These are phyloP conservation scores for Penicillium italicum DNA, from an alignment of 2,329 filamentous ascomycete species.

Conservation along the genomic window DNA sequence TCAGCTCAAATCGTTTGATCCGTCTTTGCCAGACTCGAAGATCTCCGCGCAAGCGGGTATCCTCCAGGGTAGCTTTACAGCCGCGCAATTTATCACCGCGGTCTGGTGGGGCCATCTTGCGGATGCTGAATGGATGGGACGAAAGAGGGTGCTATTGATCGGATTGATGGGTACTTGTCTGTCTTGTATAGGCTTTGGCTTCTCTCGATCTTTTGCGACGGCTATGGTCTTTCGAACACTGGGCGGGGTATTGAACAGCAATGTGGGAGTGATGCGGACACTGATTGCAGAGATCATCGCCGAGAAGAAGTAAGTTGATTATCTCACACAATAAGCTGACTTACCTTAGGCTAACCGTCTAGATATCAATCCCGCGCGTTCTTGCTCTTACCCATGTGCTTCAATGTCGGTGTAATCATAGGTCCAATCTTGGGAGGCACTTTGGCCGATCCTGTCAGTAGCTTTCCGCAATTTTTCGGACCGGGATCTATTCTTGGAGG, in stretches of 20 bases:
- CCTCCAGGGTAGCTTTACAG: slow-evolving; percentile 74
- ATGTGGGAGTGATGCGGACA: slow-evolving; percentile 70
- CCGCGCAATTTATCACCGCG: slow-evolving; percentile 76
- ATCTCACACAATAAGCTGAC: not conserved
- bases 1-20: slow-evolving; percentile 76
- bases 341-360: not conserved
- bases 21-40: slow-evolving; percentile 53
- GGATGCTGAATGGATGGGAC: slow-evolving; percentile 62
- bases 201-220: slow-evolving; percentile 59
- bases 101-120: slow-evolving; percentile 75
- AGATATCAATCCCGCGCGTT: slow-evolving; percentile 54
- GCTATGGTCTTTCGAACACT: slow-evolving; percentile 64
- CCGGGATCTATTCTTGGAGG: slow-evolving; percentile 56
- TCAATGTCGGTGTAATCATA: slow-evolving; percentile 63
- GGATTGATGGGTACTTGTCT: slow-evolving; percentile 68
- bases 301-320: slow-evolving; percentile 57
- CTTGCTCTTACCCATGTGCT: slow-evolving; percentile 62
- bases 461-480: slow-evolving; percentile 62
- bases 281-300: slow-evolving; percentile 70
- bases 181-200: slow-evolving; percentile 65
- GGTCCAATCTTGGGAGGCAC: slow-evolving; percentile 61
- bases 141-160: slow-evolving; percentile 74
- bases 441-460: slow-evolving; percentile 62
- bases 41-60: slow-evolving; percentile 76
- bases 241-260: slow-evolving; percentile 68